phyloP scores from a whole-genome alignment of 2,329 filamentous ascomycete genomes.

The Apiospora marii region DNA sequence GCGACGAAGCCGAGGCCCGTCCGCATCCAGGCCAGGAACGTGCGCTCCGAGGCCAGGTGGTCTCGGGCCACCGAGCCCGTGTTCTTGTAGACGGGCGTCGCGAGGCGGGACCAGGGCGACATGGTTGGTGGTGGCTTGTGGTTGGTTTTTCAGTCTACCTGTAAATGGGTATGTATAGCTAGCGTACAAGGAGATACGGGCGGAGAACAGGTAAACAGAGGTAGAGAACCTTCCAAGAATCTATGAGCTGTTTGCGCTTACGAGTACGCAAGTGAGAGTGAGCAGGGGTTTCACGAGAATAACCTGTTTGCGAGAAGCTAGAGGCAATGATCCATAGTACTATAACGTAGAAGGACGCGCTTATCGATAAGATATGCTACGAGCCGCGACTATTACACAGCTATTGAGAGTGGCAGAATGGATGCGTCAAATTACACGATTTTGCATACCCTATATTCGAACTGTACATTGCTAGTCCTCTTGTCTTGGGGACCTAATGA shows the following conservation, averaged over 20 bases:
- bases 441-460: slow-evolving; percentile 1
- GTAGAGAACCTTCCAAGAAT: not conserved
- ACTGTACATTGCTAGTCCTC: not conserved
- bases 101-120: slow-evolving; percentile 28
- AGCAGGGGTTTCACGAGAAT: not conserved
- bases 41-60: slow-evolving; percentile 62
- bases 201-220: not conserved
- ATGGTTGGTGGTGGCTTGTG: slow-evolving; percentile 9
- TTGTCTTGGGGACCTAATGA: too few relatives aligned
- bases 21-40: slow-evolving; percentile 60
- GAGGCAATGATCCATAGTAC: not conserved
- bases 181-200: not conserved
- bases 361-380: slow-evolving; percentile 3
- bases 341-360: not conserved
- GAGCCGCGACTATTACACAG: not conserved
- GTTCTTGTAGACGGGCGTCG: slow-evolving; percentile 48
- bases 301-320: not conserved
- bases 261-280: not conserved
- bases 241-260: not conserved
- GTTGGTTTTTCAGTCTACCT: not conserved
- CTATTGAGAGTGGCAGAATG: not conserved
- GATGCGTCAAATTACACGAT: not conserved
- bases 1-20: slow-evolving; percentile 60
- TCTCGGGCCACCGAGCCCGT: slow-evolving; percentile 59
- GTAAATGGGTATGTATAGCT: not conserved